Percentiles rank a stretch among this genome's conserved stretches.
Evolutionary conservation across 1,284 basidiomycete species (phyloP).

Genomic region (Rhodotorula glutinis): DNA sequence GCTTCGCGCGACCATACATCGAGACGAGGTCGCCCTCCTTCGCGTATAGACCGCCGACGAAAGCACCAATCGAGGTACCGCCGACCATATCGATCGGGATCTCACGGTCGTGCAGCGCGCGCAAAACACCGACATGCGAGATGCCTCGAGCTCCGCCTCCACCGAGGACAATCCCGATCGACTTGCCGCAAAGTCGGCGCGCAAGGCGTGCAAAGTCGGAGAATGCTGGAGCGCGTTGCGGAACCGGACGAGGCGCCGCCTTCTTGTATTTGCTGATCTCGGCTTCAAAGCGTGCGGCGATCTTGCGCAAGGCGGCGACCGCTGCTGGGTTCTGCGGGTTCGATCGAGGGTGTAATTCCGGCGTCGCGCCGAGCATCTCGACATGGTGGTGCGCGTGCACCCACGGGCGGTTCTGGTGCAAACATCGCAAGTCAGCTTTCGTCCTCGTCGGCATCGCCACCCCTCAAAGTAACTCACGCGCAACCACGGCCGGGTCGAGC

Average conservation of each 20-base stretch:
- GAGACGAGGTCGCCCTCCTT: conserved; percentile 87
- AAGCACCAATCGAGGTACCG: conserved; percentile 85
- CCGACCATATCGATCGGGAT: conserved; percentile 81
- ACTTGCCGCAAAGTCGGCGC: conserved; percentile 83
- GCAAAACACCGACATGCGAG: conserved; percentile 85
- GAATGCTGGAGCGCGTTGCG: conserved; percentile 64
- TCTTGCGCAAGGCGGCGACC: conserved; percentile 67
- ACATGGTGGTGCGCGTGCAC: conserved; percentile 88
- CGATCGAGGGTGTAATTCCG: conserved; percentile 43
- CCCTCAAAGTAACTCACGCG: too few relatives aligned
- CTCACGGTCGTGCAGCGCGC: conserved; percentile 83
- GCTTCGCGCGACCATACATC: conserved; percentile 79
- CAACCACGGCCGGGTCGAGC: conserved; percentile 93
- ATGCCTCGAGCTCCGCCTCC: conserved; percentile 95
- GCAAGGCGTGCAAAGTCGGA: conserved; percentile 93
- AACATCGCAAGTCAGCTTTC: background rate
- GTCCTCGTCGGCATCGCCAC: too few relatives aligned
- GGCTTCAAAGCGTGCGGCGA: conserved; percentile 85
- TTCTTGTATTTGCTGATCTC: conserved; percentile 73
- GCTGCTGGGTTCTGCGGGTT: conserved; percentile 77
- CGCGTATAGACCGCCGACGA: conserved; percentile 95
- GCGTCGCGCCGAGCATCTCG: conserved; percentile 62
- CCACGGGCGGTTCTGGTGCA: conserved; percentile 81
- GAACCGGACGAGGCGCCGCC: conserved; percentile 55
- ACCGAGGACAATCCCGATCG: conserved; percentile 89